Evolutionary conservation across 352 stramenopile genomes (phyloP).

Genomic region (Nothophytophthora sp.): DNA sequence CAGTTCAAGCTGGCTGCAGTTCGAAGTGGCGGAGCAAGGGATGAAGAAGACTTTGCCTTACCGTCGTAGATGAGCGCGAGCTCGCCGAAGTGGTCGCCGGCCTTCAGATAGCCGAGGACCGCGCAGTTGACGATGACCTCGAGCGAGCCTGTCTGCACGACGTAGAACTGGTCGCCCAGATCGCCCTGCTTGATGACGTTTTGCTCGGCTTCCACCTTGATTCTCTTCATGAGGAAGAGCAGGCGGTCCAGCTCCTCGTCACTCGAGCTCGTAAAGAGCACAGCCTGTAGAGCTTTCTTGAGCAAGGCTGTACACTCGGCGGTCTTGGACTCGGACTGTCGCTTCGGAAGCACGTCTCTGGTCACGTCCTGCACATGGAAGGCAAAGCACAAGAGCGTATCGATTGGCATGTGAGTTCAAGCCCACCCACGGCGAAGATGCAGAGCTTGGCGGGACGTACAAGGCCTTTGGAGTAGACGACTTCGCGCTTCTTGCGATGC

Average conservation of each 20-base stretch:
- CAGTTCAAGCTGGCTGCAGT: background rate
- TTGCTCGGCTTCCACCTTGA: constrained; percentile 63
- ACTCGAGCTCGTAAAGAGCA: constrained; percentile 65
- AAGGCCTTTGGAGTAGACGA: constrained; percentile 71
- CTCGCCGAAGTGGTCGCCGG: constrained; percentile 88
- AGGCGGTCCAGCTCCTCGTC: constrained; percentile 73
- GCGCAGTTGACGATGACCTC: constrained; percentile 72
- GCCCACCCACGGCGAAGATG: background rate
- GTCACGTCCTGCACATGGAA: constrained; percentile 31
- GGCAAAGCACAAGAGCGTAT: background rate
- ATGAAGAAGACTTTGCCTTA: constrained; percentile 15
- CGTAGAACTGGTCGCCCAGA: constrained; percentile 93
- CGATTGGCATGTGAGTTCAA: background rate
- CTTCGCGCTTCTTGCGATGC: constrained; percentile 71
- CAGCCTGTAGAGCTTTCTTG: constrained; percentile 57
- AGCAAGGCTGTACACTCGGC: constrained; percentile 44
- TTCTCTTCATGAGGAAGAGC: constrained; percentile 79
- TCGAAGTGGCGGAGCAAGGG: background rate
- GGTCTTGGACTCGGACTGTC: constrained; percentile 67
- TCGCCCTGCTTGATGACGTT: constrained; percentile 93
- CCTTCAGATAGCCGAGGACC: constrained; percentile 53
- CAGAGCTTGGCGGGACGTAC: constrained; percentile 22
- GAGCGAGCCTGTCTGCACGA: constrained; percentile 60
- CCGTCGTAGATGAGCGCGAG: constrained; percentile 89
- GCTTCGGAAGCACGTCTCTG: constrained; percentile 36